Evolutionary conservation across 805 yeast species (phyloP), one percentile per base, ranked within the genome.

Genomic region (Starmerella vitae): DNA sequence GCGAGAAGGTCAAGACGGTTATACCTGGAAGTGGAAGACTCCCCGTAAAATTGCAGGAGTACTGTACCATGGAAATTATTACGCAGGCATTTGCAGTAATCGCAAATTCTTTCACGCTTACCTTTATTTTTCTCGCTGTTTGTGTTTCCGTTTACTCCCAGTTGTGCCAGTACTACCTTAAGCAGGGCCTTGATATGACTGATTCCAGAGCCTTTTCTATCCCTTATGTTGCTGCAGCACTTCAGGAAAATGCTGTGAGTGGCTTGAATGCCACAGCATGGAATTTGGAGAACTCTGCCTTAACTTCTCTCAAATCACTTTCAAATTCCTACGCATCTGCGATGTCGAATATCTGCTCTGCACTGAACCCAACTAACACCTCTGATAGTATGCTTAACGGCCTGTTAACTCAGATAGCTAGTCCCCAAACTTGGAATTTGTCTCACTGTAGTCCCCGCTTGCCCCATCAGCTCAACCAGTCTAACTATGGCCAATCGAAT

Each of bases 211-310:
- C 10, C 14, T 5, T 9, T 15, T 5, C 33, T 25, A 27, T 28
- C 8, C 42, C 42, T 8, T 34, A 29, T 19, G 31, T 34, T 21
- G 38, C 35, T 7, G 25, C 24, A 10, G 34, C 34, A 6, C 7
- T 33, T 18, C 38, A 22, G 17, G 15, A 14, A 5, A 41, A 39
- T 26, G 13, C 39, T 2, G 9, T 41, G 25, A 31, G 30, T 20
- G 25, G 43, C 24, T n/a, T 41, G 33, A 48, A 41, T 30, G 43
- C 44, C 18, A 42, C 41, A 10, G 31, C 43, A 6, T 45, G 46
- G 45, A 45, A 45, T 17, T 15, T 42, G 30, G 30, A 27, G 13
- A 35, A 33, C 12, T 13, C 30, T 2, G 30, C 42, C 17, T 3
- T 14, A 7, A n/a, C n/a, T 15, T 25, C 33, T 3, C n/a, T 42